Evolutionary conservation across 208 protist genomes (phyloP), one percentile per base, ranked within the genome.

Genomic region (Porcisia hertigi): DNA sequence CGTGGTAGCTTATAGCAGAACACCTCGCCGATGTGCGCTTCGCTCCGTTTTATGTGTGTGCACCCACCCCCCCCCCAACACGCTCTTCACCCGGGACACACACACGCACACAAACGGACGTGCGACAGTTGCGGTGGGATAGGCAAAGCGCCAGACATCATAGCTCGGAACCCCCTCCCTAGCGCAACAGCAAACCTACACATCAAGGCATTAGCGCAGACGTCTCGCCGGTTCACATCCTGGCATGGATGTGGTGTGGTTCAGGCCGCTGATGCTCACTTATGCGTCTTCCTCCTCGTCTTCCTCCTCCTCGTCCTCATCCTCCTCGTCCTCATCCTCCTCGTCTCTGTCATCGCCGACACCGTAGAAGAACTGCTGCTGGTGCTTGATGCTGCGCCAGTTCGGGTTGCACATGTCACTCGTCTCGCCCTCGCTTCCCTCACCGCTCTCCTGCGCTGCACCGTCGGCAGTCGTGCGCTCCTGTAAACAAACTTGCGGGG

Each of bases 361-460:
- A 53, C 77, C 86, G 65, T 86, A 94, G 70, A 94, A 96, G 73
- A 87, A 93, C 67, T 92, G 90, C 71, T 89, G 84, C 11, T 82
- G 83, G 77, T 96, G 92, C 25, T 83, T 80, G 78, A 96, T 93
- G 77, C 86, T 96, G 30, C 87, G 75, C 57, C 92, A 77, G 71
- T 96, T 96, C 3, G 87, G 89, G 73, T 96, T 96, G 23, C 79
- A 75, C 62, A 85, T 57, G 18, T 87, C 79, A 49, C 80, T 80
- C 47, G 64, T 70, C 6, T 64, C 70, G n/a, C 65, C 65, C 25
- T 58, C 76, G 49, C 69, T 57, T 23, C 20, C 52, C 36, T 76
- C 23, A 43, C 23, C 39, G 23, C 30, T 39, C 23, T 59, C 23
- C 53, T 62, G 62, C 62, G 59, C 71, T 43, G 71, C 60, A 11